Evolutionary conservation across 257 asterid species (phyloP).

Genomic region (Solanum clarkiae): DNA sequence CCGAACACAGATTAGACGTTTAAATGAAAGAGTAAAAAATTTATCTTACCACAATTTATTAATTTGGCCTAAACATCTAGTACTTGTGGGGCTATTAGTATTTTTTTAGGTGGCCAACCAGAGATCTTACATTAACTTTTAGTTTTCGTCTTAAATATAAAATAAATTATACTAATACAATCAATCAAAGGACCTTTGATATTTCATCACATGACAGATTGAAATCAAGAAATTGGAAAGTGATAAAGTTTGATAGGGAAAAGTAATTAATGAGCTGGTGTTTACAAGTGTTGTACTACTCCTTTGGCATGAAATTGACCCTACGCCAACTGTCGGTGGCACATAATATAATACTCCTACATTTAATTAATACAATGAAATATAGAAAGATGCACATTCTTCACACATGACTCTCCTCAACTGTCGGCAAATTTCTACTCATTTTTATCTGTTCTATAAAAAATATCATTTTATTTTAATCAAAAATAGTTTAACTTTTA

Average conservation of each 20-base stretch:
- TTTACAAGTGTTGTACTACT: background rate
- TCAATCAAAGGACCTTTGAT: background rate
- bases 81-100: background rate
- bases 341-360: background rate
- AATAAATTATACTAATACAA: background rate
- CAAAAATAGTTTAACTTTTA: no score
- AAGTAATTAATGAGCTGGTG: background rate
- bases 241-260: background rate
- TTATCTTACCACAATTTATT: background rate
- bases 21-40: background rate
- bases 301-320: background rate
- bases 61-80: background rate
- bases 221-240: background rate
- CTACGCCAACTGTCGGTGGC: background rate
- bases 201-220: background rate
- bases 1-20: background rate
- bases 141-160: background rate
- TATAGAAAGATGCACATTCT: background rate
- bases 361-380: background rate
- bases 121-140: background rate
- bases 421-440: background rate
- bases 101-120: background rate
- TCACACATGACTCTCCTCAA: background rate
- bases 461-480: no score
- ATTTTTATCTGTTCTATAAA: background rate